Evolutionary conservation across 2,329 filamentous ascomycete species (phyloP), one percentile per base, ranked within the genome.

Genomic region (Scedosporium aurantiacum): DNA sequence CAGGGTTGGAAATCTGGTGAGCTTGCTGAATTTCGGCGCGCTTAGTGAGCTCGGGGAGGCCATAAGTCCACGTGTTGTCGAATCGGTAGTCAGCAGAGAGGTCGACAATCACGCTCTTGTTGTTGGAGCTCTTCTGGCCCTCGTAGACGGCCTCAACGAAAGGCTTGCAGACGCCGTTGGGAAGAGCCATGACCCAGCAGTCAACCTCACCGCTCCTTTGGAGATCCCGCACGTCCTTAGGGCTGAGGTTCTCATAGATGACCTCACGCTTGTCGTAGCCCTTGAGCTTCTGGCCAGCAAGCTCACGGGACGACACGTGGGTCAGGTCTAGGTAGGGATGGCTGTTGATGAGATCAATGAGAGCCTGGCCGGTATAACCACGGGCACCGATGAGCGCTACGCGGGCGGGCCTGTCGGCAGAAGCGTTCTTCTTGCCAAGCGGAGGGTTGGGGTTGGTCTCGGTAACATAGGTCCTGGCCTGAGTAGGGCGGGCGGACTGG

Each of bases 21-120:
- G 93, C 84, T 66, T 87, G 82, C 25, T 88, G 84, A 67, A 97
- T 91, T 66, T 87, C 82, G 63, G 83, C 82, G 61, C 93, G 86
- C 72, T 86, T 85, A 58, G 91, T 83, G 58, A 96, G 80, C 75
- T 97, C 94, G 14, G 91, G 91, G 4, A 97, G 85, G 67, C 90
- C 91, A 70, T 97, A 97, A 0, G 89, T 90, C 92, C 91, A 96
- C 25, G 81, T 80, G 62, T 80, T 77, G 70, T 96, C 88, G 72
- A 97, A 97, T 58, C 93, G 87, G 75, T 96, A 95, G 76, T 99
- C 94, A 63, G 94, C 94, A n/a, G 91, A 96, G 41, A 99, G 82
- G 72, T 99, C 94, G 55, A 99, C 82, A 66, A 97, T 89, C 47
- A 97, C 79, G 67, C 89, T 91, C 64, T 82, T 82, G 68, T 80